phyloP scores from a whole-genome alignment of 192 early-diverging fungal species.

The Dissophora ornata region DNA sequence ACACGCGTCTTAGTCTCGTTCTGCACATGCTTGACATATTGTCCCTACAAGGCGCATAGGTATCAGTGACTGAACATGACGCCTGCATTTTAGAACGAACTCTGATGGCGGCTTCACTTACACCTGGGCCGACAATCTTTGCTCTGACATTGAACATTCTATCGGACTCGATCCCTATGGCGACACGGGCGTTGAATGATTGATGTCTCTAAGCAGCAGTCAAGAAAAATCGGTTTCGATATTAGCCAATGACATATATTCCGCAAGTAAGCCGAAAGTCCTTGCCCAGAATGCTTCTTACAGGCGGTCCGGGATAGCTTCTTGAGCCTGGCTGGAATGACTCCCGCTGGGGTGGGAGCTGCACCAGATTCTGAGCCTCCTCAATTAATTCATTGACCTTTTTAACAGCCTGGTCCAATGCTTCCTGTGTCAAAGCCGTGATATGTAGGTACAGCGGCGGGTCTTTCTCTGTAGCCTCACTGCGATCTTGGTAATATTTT shows the following conservation, averaged over 20 bases:
- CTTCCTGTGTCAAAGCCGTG: constrained; percentile 71
- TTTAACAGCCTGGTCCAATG: constrained; percentile 75
- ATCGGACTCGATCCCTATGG: constrained; percentile 78
- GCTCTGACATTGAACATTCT: constrained; percentile 85
- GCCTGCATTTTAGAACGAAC: background rate
- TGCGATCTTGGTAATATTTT: constrained; percentile 80
- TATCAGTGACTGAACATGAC: background rate
- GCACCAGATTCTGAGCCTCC: constrained; percentile 58
- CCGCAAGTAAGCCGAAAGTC: too few relatives aligned
- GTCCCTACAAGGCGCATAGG: constrained; percentile 23
- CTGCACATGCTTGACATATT: constrained; percentile 91
- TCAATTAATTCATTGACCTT: constrained; percentile 84
- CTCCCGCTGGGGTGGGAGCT: constrained; percentile 34
- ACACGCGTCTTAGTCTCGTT: constrained; percentile 80
- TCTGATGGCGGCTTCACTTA: constrained; percentile 15
- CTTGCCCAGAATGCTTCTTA: constrained; percentile 11
- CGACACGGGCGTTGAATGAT: constrained; percentile 71
- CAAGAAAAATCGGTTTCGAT: background rate
- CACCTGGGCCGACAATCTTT: constrained; percentile 88
- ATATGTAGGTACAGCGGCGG: constrained; percentile 87
- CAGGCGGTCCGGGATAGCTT: constrained; percentile 26
- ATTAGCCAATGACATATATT: too few relatives aligned
- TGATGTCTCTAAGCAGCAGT: constrained; percentile 54
- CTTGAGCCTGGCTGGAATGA: constrained; percentile 26
- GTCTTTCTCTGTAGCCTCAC: constrained; percentile 77